Base-by-base conservation (phyloP, 495 filamentous ascomycete genomes). In the Penicillium waksmanii region DNA sequence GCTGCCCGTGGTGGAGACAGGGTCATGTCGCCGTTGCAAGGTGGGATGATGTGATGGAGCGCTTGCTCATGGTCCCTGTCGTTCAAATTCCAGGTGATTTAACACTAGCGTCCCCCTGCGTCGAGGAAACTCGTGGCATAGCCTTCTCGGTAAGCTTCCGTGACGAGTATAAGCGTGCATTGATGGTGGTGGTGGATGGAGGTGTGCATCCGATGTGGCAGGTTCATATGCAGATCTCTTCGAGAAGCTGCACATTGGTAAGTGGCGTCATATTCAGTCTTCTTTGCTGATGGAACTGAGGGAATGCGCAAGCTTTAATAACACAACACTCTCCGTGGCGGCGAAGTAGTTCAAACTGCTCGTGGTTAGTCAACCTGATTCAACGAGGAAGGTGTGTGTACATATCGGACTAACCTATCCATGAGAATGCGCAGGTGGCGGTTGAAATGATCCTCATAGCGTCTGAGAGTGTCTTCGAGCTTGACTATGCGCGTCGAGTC, bases 241-340 rank as follows among this genome's bases (percentile, higher is more conserved):
- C 6, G 47, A 27, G 12, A 51, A 48, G 13, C 17, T 31, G 25
- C 19, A 27, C 18, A 15, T 10, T 43, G 19, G 21, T 35, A 5
- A 11, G 17, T 51, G 27, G 35, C 27, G 35, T 55, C 44, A 17
- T 21, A 25, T 46, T 79, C 76, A 77, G 35, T 79, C 75, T 49
- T 70, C 67, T 47, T 68, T 70, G 55, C 72, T 73, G 57, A 80
- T 80, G 8, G 76, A 72, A 57, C 75, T 80, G 49, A 80, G 61
- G 0, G 75, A 76, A 53, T 80, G 77, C 36, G 77, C 77, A n/a
- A 98, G 79, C 57, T 94, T 90, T 57, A 97, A 73, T 58, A 98
- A 76, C 23, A 96, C 95, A 31, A 97, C 95, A 62, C 95, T 98
- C 77, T 98, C 95, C 3, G 95, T 98, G 0, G 93, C 94, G 2